Base-by-base conservation (phyloP, 345 rosid species). In the Lagerstroemia speciosa region DNA sequence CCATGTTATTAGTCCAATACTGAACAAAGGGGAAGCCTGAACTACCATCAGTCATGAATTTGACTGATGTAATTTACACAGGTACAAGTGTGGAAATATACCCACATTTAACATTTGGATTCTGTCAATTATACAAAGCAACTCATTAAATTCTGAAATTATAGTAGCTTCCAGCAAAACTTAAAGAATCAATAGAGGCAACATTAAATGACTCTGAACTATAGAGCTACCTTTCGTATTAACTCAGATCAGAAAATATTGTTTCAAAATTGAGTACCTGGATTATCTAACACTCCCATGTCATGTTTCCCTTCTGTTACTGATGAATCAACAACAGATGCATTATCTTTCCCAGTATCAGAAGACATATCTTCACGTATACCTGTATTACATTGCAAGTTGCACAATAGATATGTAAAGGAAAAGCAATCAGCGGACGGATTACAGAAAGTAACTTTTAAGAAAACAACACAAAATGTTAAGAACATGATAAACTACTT, bases 271-370 rank as follows among this genome's bases (percentile, higher is more conserved):
- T 68, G 29, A 27, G 73, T 81, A 93, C 96, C 96, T 74, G 83
- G 87, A 83, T 89, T 92, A 71, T 93, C 93, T 33, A 78, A 79
- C 83, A 80, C 77, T 50, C 80, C 86, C 71, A 82, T 58, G 34
- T 93, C 97, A 78, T 81, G 88, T 68, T 79, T 90, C 89, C 86
- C 81, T 67, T 88, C 91, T 66, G 97, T 88, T 81, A 80, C 73
- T 12, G 98, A 93, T 12, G 97, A 93, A 80, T 88, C 98, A 40
- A 87, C 95, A 68, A 88, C 98, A 30, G 97, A 90, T 65, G 90
- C 92, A 84, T 83, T 87, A 78, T 90, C 97, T 71, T 83, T 88
- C 17, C 83, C 86, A 55, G 88, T 84, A 83, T 93, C 97, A 72
- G 85, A 87, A 73, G 98, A 90, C 98, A 93, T 90, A 37, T 72